Percentiles rank a stretch among this genome's conserved stretches.
phyloP scores from a whole-genome alignment of 2,329 filamentous ascomycete species.

The Dryadomyces quercivorus region DNA sequence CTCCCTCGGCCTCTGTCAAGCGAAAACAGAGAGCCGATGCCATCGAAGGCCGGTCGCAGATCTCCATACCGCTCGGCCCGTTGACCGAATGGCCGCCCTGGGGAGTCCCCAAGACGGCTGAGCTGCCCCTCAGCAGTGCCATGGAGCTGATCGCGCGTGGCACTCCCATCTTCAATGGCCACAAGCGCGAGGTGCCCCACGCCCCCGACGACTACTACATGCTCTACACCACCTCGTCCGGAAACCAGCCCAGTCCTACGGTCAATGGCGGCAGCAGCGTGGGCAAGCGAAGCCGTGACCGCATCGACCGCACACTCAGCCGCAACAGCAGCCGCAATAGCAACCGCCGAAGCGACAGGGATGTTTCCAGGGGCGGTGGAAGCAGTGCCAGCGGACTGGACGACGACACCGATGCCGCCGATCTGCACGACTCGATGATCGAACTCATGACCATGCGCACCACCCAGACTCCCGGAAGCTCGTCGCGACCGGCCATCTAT shows the following conservation, averaged over 20 bases:
- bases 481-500: slow-evolving; percentile 24
- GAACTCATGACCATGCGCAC: slow-evolving; percentile 45
- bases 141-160: slow-evolving; percentile 46
- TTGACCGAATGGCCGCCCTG: slow-evolving; percentile 46
- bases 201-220: slow-evolving; percentile 42
- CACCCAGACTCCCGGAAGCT: slow-evolving; percentile 13
- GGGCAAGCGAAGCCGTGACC: slow-evolving; percentile 4
- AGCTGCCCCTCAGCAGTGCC: slow-evolving; percentile 40
- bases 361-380: slow-evolving; percentile 1
- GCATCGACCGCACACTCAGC: slow-evolving; percentile 1
- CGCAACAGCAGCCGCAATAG: background rate
- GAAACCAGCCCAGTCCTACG: slow-evolving; percentile 21
- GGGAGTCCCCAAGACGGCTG: slow-evolving; percentile 33
- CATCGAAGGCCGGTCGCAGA: background rate
- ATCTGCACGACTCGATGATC: slow-evolving; percentile 42
- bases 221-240: slow-evolving; percentile 36
- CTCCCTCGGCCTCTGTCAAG: background rate
- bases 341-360: slow-evolving; percentile 15
- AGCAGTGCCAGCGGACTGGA: slow-evolving; percentile 24
- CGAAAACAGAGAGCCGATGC: slow-evolving; percentile 25
- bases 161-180: slow-evolving; percentile 43
- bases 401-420: slow-evolving; percentile 32
- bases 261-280: background rate
- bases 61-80: slow-evolving; percentile 18
- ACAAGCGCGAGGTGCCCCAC: slow-evolving; percentile 41